A percentile compares a stretch with the other conserved stretches of the same genome.
phyloP scores from a whole-genome alignment of 257 asterid genomes.

The Anisodus tanguticus region DNA sequence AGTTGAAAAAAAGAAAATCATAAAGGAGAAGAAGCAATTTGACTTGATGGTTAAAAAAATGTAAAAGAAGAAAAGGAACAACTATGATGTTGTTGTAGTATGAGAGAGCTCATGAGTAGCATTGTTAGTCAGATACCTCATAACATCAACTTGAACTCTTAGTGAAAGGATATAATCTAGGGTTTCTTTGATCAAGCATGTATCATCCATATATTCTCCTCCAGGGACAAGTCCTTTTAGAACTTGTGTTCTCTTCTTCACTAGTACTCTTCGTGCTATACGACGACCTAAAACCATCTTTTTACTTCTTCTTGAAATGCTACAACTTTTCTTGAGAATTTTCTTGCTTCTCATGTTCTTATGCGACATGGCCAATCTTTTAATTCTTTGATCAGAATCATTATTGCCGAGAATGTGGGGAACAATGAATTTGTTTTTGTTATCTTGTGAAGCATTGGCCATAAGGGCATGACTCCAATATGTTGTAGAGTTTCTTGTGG shows the following conservation, averaged over 20 bases:
- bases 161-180: slow-evolving; percentile 76
- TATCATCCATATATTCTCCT: slow-evolving; percentile 62
- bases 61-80: not conserved
- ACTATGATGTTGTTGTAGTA: not conserved
- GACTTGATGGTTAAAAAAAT: not conserved
- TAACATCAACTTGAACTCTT: slow-evolving; percentile 74
- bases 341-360: not conserved
- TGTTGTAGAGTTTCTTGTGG: slow-evolving; percentile 50
- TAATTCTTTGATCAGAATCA: not conserved
- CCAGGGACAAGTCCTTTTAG: slow-evolving; percentile 82
- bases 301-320: not conserved
- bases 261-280: slow-evolving; percentile 36
- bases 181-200: slow-evolving; percentile 70
- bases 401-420: not conserved
- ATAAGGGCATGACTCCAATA: slow-evolving; percentile 58
- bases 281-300: not conserved
- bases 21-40: too few relatives aligned
- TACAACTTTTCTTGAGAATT: slow-evolving; percentile 23
- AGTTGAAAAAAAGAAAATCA: too few relatives aligned
- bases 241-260: slow-evolving; percentile 60
- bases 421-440: too few relatives aligned
- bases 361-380: slow-evolving; percentile 3
- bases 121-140: slow-evolving; percentile 59
- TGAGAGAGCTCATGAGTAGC: slow-evolving; percentile 31
- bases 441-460: slow-evolving; percentile 33